A percentile compares a stretch with the other conserved stretches of the same genome.
phyloP scores from a whole-genome alignment of 305 asterid species.

The Fraxinus nigra region DNA sequence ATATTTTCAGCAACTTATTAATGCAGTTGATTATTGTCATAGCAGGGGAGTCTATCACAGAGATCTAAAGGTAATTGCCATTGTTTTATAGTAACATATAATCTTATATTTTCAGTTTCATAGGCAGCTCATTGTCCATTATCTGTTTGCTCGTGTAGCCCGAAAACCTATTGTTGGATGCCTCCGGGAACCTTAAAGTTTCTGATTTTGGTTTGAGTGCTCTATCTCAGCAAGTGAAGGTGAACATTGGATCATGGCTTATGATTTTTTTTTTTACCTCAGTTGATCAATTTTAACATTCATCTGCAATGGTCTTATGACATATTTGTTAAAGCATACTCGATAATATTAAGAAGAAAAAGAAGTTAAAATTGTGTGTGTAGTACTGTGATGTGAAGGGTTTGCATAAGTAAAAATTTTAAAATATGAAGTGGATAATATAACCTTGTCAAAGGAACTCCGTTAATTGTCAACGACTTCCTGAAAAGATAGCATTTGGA shows the following conservation, averaged over 20 bases:
- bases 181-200: constrained; percentile 79
- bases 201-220: constrained; percentile 97
- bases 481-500: background rate
- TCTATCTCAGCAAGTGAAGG: constrained; percentile 93
- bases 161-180: constrained; percentile 77
- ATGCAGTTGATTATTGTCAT: constrained; percentile 75
- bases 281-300: background rate
- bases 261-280: background rate
- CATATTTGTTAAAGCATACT: background rate
- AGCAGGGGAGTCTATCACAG: constrained; percentile 77
- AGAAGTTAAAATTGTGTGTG: background rate
- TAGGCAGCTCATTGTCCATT: background rate
- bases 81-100: background rate
- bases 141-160: constrained; percentile 51
- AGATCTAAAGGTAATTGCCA: constrained; percentile 56
- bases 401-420: background rate
- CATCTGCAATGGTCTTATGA: background rate
- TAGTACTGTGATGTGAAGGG: background rate
- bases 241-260: constrained; percentile 29
- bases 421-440: background rate
- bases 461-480: background rate
- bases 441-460: background rate
- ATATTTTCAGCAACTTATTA: constrained; percentile 72
- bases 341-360: background rate
- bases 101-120: background rate